Evolutionary conservation across 352 stramenopile genomes (phyloP).

Genomic region (Phytophthora hybrid): DNA sequence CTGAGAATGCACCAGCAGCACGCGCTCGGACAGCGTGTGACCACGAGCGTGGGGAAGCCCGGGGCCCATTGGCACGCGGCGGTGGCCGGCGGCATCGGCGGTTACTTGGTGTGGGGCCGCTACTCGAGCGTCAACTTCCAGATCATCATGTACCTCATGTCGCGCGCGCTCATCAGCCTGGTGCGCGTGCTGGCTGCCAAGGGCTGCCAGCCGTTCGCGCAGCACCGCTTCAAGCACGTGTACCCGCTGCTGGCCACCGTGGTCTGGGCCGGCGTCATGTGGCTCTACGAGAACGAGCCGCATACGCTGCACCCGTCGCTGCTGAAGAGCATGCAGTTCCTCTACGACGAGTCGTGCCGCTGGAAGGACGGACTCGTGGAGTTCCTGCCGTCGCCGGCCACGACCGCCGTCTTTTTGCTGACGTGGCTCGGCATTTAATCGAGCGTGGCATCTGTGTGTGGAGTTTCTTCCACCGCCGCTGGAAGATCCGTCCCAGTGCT

Average conservation of each 20-base stretch:
- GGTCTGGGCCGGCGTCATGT: slow-evolving; percentile 89
- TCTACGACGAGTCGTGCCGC: slow-evolving; percentile 88
- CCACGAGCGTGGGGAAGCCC: slow-evolving; percentile 65
- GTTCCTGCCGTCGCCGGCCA: slow-evolving; percentile 84
- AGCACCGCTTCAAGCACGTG: slow-evolving; percentile 75
- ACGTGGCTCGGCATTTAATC: slow-evolving; percentile 65
- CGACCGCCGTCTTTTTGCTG: slow-evolving; percentile 65
- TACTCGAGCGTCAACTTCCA: slow-evolving; percentile 92
- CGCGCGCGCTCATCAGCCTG: slow-evolving; percentile 72
- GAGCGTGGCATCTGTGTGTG: not conserved
- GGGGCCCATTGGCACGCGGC: slow-evolving; percentile 80
- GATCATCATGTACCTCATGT: slow-evolving; percentile 92
- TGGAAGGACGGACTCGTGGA: slow-evolving; percentile 75
- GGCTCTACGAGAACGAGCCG: slow-evolving; percentile 89
- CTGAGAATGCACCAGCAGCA: slow-evolving; percentile 70
- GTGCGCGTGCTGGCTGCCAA: slow-evolving; percentile 73
- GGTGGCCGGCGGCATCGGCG: slow-evolving; percentile 76
- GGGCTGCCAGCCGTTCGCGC: slow-evolving; percentile 68
- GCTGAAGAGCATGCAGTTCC: slow-evolving; percentile 90
- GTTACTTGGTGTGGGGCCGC: slow-evolving; percentile 86
- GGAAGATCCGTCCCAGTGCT: slow-evolving; percentile 2
- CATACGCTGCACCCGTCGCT: slow-evolving; percentile 81
- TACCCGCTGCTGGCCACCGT: slow-evolving; percentile 81
- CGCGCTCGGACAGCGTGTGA: slow-evolving; percentile 41
- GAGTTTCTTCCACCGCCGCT: too few relatives aligned